Percentiles rank a stretch among this genome's conserved stretches.
phyloP scores from a whole-genome alignment of 2,329 filamentous ascomycete genomes.

The Penicillium polonicum region DNA sequence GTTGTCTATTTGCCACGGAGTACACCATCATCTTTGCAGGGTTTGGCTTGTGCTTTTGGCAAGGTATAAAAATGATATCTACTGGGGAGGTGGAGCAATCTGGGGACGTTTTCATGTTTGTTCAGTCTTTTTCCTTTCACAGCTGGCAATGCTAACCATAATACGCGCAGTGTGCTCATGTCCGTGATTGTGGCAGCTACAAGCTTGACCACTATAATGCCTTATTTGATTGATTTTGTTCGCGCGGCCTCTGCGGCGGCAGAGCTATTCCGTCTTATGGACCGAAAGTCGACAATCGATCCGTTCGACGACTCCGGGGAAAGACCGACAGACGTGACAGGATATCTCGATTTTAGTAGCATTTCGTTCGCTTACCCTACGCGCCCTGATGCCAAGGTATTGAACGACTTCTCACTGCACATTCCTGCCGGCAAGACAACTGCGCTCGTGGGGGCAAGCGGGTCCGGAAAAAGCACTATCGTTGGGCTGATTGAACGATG shows the following conservation, averaged over 20 bases:
- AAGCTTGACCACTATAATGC: slow-evolving; percentile 34
- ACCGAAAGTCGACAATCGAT: slow-evolving; percentile 38
- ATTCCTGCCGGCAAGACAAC: slow-evolving; percentile 45
- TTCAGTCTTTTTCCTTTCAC: background rate
- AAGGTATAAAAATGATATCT: slow-evolving; percentile 31
- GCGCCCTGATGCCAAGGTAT: slow-evolving; percentile 41
- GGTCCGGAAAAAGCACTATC: slow-evolving; percentile 72
- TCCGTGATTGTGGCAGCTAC: slow-evolving; percentile 36
- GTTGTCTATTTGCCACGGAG: slow-evolving; percentile 18
- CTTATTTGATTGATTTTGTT: slow-evolving; percentile 41
- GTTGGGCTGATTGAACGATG: slow-evolving; percentile 69
- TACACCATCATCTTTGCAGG: slow-evolving; percentile 19
- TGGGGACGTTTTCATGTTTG: slow-evolving; percentile 29
- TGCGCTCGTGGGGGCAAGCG: slow-evolving; percentile 71
- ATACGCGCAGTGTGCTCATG: slow-evolving; percentile 24
- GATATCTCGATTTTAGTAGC: slow-evolving; percentile 40
- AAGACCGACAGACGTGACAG: slow-evolving; percentile 15
- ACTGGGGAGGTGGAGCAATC: slow-evolving; percentile 28
- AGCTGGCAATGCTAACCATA: background rate
- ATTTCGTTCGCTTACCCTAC: slow-evolving; percentile 42
- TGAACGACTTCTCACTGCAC: slow-evolving; percentile 34
- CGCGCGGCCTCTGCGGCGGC: slow-evolving; percentile 43
- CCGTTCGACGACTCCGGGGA: slow-evolving; percentile 28
- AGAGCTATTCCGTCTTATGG: slow-evolving; percentile 42
- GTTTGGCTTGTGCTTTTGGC: slow-evolving; percentile 34